Evolutionary conservation across 2,329 filamentous ascomycete species (phyloP).

Genomic region (Nakataea oryzae): DNA sequence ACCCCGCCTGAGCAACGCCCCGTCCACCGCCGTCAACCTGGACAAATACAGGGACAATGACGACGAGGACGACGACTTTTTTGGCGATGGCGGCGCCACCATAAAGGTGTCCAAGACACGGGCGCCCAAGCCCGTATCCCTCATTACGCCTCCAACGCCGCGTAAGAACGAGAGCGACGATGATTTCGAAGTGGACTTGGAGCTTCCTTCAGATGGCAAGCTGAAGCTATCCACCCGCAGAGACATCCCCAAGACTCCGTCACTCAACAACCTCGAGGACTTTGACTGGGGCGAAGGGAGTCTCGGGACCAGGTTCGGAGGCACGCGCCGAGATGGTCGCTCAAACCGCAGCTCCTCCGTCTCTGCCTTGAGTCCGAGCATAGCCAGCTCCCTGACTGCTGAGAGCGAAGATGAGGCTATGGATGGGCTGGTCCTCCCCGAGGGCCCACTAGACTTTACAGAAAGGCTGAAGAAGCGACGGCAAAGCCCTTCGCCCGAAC

Average conservation of each 20-base stretch:
- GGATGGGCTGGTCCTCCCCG: slow-evolving; percentile 77
- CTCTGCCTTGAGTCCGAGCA: slow-evolving; percentile 83
- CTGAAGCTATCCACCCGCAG: slow-evolving; percentile 52
- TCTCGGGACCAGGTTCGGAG: slow-evolving; percentile 80
- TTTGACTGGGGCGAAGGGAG: slow-evolving; percentile 93
- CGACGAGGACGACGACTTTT: slow-evolving; percentile 48
- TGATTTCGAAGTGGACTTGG: slow-evolving; percentile 63
- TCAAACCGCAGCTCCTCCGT: slow-evolving; percentile 78
- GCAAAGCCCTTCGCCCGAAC: slow-evolving; percentile 45
- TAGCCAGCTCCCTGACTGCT: slow-evolving; percentile 79
- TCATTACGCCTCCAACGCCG: slow-evolving; percentile 46
- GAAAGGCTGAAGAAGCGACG: slow-evolving; percentile 67
- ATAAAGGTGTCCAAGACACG: slow-evolving; percentile 58
- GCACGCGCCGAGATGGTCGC: slow-evolving; percentile 68
- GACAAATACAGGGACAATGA: slow-evolving; percentile 54
- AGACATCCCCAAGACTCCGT: slow-evolving; percentile 54
- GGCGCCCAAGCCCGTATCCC: slow-evolving; percentile 38
- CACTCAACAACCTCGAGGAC: slow-evolving; percentile 54
- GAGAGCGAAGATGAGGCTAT: slow-evolving; percentile 93
- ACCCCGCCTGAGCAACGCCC: slow-evolving; percentile 20
- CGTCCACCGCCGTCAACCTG: slow-evolving; percentile 38
- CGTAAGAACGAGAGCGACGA: slow-evolving; percentile 43
- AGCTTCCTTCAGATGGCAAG: slow-evolving; percentile 57
- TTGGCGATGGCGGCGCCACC: slow-evolving; percentile 52
- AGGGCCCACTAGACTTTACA: slow-evolving; percentile 72